Base-by-base conservation (phyloP, 2,329 filamentous ascomycete genomes). In the Coniochaeta ligniaria region DNA sequence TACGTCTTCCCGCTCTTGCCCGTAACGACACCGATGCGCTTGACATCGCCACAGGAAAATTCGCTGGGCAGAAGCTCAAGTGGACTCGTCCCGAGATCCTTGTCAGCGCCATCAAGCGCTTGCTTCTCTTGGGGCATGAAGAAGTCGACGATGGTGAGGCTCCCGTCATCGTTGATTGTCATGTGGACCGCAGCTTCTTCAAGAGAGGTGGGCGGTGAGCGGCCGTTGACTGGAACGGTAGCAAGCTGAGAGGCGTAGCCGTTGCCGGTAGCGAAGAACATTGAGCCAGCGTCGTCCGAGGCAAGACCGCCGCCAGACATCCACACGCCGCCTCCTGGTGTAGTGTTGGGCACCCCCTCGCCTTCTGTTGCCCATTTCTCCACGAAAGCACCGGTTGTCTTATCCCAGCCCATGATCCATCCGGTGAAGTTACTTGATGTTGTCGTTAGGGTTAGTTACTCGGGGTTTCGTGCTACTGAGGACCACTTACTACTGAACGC, bases 1-100 rank as follows among this genome's bases (percentile, higher is more conserved):
- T 81, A 81, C 0, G 77, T 79, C 67, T 80, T 80, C n/a, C 77
- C 77, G 50, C 72, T 76, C 67, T 81, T 81, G 5, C 78, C 78
- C 1, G 78, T 79, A 7, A 80, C 70, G n/a, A 79, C 74, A 26
- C 78, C 78, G 22, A 81, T 79, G n/a, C 76, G 74, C n/a, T 68
- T 70, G 31, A 75, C 69, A 59, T 74, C 74, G 1, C 76, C 73
- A 58, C 78, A 80, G 3, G 73, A 72, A 65, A 80, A 80, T 56
- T 73, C 62, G 14, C 71, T 73, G 0, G 78, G 77, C 11, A 80
- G 66, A 1, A 81, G 62, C 63, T 76, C 71, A 3, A 81, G 70
- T 0, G 78, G 77, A 6, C 70, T 74, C 0, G 78, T 79, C 12
- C 78, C 78, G 6, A 81, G 69, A 70, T 81, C 79, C 60, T 78